Percentiles rank a stretch among this genome's conserved stretches.
Evolutionary conservation across 306 rosid species (phyloP).

Genomic region (Castanopsis chinensis): DNA sequence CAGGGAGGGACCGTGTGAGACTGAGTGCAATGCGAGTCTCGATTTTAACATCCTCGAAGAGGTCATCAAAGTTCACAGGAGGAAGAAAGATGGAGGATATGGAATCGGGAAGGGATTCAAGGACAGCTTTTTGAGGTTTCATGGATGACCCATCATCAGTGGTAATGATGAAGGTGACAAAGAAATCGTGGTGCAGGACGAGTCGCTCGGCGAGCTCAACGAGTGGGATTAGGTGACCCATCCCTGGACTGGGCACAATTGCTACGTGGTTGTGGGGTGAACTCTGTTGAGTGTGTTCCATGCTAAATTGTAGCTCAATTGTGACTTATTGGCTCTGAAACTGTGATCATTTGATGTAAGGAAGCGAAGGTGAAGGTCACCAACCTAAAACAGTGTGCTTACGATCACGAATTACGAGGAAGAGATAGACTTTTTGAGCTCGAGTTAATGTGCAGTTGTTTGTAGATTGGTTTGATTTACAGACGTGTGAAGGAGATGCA

Average conservation of each 20-base stretch:
- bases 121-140: conserved; percentile 12
- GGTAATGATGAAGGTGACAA: conserved; percentile 3
- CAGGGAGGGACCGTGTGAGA: conserved; percentile 18
- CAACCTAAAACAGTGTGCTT: no score
- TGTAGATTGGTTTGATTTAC: no score
- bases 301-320: no score
- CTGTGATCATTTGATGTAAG: no score
- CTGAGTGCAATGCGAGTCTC: conserved; percentile 18
- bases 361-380: no score
- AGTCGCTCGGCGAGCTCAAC: background rate
- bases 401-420: no score
- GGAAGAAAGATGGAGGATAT: conserved; percentile 24
- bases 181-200: background rate
- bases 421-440: no score
- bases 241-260: background rate
- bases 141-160: conserved; percentile 21
- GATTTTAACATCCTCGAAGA: background rate
- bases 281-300: no score
- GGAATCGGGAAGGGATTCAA: conserved; percentile 10
- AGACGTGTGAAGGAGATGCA: no score
- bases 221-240: background rate
- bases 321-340: no score
- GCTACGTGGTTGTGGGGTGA: background rate
- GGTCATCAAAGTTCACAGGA: conserved; percentile 12
- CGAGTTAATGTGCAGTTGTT: no score